phyloP scores from a whole-genome alignment of 306 rosid genomes.

The Casuarina cunninghamiana region DNA sequence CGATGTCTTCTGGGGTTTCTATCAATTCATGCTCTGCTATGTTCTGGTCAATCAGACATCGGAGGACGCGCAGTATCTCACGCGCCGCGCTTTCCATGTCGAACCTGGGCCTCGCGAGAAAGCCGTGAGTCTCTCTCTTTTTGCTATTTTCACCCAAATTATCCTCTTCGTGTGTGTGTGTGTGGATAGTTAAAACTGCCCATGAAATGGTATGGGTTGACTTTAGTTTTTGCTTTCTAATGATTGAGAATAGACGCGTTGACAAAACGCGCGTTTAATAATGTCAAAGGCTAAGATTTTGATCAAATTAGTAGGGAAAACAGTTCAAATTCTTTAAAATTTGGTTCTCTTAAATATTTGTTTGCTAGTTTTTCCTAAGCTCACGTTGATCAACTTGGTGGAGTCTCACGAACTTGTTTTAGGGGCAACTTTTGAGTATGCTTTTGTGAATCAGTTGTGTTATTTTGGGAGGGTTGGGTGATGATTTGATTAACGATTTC shows the following conservation, averaged over 20 bases:
- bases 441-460: not conserved
- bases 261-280: not conserved
- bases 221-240: not conserved
- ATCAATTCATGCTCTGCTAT: conserved; percentile 12
- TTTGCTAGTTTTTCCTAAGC: not conserved
- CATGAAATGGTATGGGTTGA: not conserved
- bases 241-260: not conserved
- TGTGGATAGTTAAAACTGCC: no score
- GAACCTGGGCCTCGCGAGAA: conserved; percentile 81
- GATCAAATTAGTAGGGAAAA: not conserved
- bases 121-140: conserved; percentile 58
- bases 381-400: not conserved
- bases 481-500: conserved; percentile 1
- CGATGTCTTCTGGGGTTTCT: conserved; percentile 2
- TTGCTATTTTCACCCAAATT: not conserved
- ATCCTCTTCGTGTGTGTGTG: not conserved
- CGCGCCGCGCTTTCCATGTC: conserved; percentile 74
- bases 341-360: not conserved
- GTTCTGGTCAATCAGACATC: conserved; percentile 35
- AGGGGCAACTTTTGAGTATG: not conserved
- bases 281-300: not conserved
- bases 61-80: conserved; percentile 40
- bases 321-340: not conserved
- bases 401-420: not conserved
- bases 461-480: not conserved